phyloP scores from a whole-genome alignment of 306 rosid genomes.

The Cucurbita pepo region DNA sequence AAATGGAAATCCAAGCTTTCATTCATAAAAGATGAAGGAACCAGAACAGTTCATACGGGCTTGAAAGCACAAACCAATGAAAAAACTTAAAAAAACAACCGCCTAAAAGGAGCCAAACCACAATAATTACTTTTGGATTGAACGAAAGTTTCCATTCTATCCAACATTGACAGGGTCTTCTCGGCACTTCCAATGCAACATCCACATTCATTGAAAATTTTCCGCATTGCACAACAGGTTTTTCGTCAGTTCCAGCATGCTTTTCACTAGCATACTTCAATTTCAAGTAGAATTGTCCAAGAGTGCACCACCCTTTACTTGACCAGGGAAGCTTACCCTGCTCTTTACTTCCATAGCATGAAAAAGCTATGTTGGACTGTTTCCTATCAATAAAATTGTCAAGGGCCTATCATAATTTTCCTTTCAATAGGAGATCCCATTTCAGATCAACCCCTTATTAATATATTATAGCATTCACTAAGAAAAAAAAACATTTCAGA shows the following conservation, averaged over 20 bases:
- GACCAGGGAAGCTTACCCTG: neutral
- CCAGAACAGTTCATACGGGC: neutral
- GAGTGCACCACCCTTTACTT: neutral
- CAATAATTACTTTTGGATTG: neutral
- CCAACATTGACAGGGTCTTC: neutral
- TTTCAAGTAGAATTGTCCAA: neutral
- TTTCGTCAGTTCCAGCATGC: neutral
- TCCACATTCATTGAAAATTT: neutral
- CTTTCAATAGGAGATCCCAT: neutral
- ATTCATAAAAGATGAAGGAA: neutral
- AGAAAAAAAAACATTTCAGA: neutral
- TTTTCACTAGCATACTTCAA: neutral
- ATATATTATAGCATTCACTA: neutral
- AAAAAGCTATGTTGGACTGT: neutral
- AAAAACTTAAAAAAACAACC: neutral
- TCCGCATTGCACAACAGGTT: neutral
- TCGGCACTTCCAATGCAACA: neutral
- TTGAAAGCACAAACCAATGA: neutral
- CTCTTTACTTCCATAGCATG: neutral
- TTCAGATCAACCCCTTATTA: neutral
- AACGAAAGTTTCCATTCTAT: neutral
- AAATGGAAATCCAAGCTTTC: neutral
- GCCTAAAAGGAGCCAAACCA: neutral
- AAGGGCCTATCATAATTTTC: neutral
- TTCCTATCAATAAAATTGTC: neutral